A percentile compares a stretch with the other conserved stretches of the same genome.
Evolutionary conservation across 2,329 filamentous ascomycete genomes (phyloP).

Genomic region (Cladosporium phlei): DNA sequence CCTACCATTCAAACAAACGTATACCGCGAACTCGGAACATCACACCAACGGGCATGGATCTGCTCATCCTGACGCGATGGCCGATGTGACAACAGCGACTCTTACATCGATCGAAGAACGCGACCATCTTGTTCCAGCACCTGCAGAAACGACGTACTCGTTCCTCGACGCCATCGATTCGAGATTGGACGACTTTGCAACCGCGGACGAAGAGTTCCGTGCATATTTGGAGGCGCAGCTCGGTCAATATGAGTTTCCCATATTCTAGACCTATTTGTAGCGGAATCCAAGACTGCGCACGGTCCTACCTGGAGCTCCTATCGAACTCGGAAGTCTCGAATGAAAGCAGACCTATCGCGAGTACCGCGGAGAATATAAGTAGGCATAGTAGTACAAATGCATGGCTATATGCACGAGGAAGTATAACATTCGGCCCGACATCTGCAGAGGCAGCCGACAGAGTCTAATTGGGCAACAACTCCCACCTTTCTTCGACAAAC

Average conservation of each 20-base stretch:
- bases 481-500: too few relatives aligned
- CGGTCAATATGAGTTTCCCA: conserved; percentile 3
- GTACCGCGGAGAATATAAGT: too few relatives aligned
- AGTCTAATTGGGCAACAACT: too few relatives aligned
- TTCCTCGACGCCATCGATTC: conserved; percentile 2
- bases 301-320: too few relatives aligned
- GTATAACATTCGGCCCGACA: too few relatives aligned
- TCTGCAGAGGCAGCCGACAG: too few relatives aligned
- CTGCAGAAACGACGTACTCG: background rate
- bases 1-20: background rate
- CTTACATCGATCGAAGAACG: background rate
- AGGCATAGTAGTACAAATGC: too few relatives aligned
- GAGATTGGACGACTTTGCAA: conserved; percentile 6
- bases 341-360: too few relatives aligned
- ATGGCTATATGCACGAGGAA: too few relatives aligned
- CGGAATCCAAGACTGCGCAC: too few relatives aligned
- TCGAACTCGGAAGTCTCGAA: too few relatives aligned
- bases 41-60: background rate
- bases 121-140: background rate
- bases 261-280: background rate
- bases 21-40: too few relatives aligned
- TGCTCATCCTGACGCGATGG: background rate
- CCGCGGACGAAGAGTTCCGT: conserved; percentile 7
- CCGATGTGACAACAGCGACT: background rate
- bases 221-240: conserved; percentile 9